phyloP scores from a whole-genome alignment of 2,329 filamentous ascomycete species.

The Talaromyces verruculosus region DNA sequence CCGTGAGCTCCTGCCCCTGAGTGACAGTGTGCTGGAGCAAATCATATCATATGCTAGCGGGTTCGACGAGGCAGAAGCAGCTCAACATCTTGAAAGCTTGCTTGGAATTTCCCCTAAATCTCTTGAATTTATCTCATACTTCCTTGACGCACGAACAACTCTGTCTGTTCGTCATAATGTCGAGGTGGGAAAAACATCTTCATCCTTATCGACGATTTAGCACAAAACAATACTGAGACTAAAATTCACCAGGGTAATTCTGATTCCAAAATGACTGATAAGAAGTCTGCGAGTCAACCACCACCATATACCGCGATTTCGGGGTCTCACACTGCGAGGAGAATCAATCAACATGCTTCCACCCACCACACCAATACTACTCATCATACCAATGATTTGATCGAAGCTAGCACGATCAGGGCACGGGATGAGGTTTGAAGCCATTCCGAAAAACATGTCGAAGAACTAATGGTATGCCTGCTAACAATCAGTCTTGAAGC shows the following conservation, averaged over 20 bases:
- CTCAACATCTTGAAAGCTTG: slow-evolving; percentile 5
- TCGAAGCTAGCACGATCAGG: slow-evolving; percentile 39
- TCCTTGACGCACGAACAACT: background rate
- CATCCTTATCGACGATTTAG: background rate
- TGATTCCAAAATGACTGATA: background rate
- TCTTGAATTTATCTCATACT: slow-evolving; percentile 10
- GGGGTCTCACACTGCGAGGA: background rate
- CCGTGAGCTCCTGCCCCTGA: slow-evolving; percentile 11
- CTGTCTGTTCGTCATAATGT: background rate
- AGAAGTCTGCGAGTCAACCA: background rate
- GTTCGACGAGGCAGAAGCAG: slow-evolving; percentile 11
- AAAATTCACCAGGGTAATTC: background rate
- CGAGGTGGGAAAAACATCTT: background rate
- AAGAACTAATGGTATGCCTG: background rate
- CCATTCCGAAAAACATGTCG: background rate
- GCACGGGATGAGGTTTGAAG: slow-evolving; percentile 40
- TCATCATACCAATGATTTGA: slow-evolving; percentile 42
- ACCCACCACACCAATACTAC: slow-evolving; percentile 35
- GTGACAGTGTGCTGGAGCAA: slow-evolving; percentile 12
- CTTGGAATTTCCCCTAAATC: slow-evolving; percentile 14
- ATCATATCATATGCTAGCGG: slow-evolving; percentile 4
- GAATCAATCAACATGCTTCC: background rate
- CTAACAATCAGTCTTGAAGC: slow-evolving; percentile 28
- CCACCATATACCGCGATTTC: background rate
- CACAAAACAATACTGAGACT: background rate